Evolutionary conservation across 2,329 filamentous ascomycete genomes (phyloP).

Genomic region (Capronia coronata): DNA sequence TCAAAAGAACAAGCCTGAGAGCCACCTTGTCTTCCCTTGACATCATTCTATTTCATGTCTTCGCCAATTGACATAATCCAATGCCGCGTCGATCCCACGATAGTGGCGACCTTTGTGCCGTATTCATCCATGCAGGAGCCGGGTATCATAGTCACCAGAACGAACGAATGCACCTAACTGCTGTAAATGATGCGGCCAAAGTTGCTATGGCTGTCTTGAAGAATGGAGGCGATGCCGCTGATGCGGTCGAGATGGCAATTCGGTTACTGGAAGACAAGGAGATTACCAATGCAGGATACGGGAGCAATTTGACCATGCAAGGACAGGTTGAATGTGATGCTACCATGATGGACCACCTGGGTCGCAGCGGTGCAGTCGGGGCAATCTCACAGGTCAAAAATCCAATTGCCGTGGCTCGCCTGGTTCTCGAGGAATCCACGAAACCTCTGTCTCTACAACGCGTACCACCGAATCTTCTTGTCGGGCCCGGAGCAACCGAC

Average conservation of each 20-base stretch:
- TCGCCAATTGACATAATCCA: constrained; percentile 6
- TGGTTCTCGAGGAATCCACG: constrained; percentile 71
- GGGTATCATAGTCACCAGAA: constrained; percentile 88
- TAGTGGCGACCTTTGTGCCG: constrained; percentile 56
- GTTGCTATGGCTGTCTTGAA: constrained; percentile 75
- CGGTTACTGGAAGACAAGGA: constrained; percentile 85
- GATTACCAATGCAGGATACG: constrained; percentile 93
- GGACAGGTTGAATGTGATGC: constrained; percentile 93
- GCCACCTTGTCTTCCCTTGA: not conserved
- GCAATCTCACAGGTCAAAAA: constrained; percentile 87
- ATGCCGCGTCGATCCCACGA: constrained; percentile 35
- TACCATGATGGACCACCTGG: constrained; percentile 81
- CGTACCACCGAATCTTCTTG: constrained; percentile 86
- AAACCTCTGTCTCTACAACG: constrained; percentile 73
- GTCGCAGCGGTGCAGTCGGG: constrained; percentile 86
- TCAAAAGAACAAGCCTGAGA: not conserved
- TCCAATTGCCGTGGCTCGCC: constrained; percentile 77
- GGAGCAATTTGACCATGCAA: constrained; percentile 87
- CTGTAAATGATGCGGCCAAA: constrained; percentile 80
- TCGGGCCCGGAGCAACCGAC: constrained; percentile 75
- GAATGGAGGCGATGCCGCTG: constrained; percentile 70
- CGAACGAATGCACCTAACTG: constrained; percentile 73
- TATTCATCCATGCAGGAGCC: constrained; percentile 93
- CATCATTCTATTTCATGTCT: constrained; percentile 6
- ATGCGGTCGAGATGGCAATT: constrained; percentile 85